Conservation (phyloP, 1,284 basidiomycete species). For the Taiwanofungus camphoratus region DNA sequence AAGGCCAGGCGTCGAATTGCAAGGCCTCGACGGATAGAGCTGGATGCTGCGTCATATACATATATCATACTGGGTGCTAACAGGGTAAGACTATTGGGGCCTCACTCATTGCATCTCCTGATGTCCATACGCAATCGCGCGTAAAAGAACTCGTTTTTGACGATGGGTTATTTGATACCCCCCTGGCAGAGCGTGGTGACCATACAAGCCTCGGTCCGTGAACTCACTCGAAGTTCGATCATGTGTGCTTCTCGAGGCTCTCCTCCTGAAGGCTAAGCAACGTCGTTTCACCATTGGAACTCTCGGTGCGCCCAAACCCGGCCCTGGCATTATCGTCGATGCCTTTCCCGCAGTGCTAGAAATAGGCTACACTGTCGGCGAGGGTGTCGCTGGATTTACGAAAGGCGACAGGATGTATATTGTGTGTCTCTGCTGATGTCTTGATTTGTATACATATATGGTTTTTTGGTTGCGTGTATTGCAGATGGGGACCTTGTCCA, state of each 20-base stretch:
- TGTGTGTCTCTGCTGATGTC: neutral
- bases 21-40: no score
- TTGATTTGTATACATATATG: no score
- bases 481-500: no score
- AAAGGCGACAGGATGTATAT: conserved; percentile 44
- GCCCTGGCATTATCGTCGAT: conserved; percentile 13
- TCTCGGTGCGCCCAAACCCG: neutral
- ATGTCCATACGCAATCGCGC: neutral
- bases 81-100: no score
- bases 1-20: no score
- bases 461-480: no score
- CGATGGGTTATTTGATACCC: no score
- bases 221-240: neutral
- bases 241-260: conserved; percentile 1
- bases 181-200: no score
- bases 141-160: neutral
- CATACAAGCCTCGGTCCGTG: neutral
- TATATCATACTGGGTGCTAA: no score
- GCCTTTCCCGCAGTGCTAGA: conserved; percentile 37
- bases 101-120: neutral
- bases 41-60: no score
- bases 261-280: neutral
- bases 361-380: conserved; percentile 40
- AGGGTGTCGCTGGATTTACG: conserved; percentile 34
- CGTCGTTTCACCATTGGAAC: conserved; percentile 3